A percentile compares a stretch with the other conserved stretches of the same genome.
Conservation (phyloP, 176 grass and related monocot species). For the Oryza longistaminata region DNA sequence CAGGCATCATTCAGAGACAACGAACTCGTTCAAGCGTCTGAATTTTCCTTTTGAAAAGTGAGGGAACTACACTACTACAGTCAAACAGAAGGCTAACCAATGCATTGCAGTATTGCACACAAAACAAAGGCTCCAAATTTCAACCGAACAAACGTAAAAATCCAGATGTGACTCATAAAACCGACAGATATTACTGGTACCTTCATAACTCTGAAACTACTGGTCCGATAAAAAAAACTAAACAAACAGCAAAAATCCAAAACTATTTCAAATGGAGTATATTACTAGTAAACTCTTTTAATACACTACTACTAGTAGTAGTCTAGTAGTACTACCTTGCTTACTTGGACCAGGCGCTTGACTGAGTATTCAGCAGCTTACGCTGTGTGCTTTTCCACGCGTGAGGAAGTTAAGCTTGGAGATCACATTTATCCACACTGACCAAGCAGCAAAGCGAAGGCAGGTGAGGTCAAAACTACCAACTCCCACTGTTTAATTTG, state of each 20-base stretch:
- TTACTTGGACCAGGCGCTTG: not conserved
- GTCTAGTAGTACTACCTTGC: not conserved
- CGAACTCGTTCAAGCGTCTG: not conserved
- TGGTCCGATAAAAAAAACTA: not conserved
- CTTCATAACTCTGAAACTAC: not conserved
- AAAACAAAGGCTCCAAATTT: not conserved
- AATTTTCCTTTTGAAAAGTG: not conserved
- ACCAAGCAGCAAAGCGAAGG: not conserved
- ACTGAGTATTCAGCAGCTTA: not conserved
- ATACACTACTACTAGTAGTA: not conserved
- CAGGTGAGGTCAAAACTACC: conserved; percentile 23
- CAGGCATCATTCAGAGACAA: not conserved
- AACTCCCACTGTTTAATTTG: not conserved
- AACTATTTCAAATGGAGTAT: not conserved
- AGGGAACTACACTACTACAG: not conserved
- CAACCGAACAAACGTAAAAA: not conserved
- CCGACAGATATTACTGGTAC: not conserved
- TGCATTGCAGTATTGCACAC: not conserved
- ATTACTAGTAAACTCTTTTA: too few species aligned
- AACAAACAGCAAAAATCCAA: not conserved
- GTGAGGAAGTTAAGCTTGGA: not conserved
- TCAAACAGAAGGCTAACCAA: not conserved
- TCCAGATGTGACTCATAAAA: not conserved
- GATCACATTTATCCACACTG: not conserved
- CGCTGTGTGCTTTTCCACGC: not conserved